A percentile compares a stretch with the other conserved stretches of the same genome.
These are phyloP conservation scores for Pyrenophora tritici-repentis DNA, from an alignment of 2,329 filamentous ascomycete species.

Conservation along the genomic window DNA sequence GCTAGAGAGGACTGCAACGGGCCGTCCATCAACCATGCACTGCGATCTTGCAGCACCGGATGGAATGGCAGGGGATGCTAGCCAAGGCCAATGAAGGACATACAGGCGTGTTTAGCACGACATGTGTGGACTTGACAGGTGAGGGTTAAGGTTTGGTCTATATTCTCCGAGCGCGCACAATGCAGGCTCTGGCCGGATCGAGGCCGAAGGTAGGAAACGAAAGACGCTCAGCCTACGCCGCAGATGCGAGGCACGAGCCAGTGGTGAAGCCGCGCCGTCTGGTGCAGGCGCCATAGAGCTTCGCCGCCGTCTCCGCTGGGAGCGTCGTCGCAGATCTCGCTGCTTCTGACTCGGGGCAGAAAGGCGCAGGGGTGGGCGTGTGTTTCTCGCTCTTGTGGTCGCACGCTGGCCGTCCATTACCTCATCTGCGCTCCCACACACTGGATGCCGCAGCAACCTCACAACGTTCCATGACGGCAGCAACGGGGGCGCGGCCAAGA, in stretches of 20 bases:
- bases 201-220: slow-evolving; percentile 32
- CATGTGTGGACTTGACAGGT: slow-evolving; percentile 44
- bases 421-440: slow-evolving; percentile 31
- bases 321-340: slow-evolving; percentile 35
- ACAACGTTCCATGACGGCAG: slow-evolving; percentile 36
- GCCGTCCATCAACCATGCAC: slow-evolving; percentile 45
- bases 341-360: slow-evolving; percentile 43
- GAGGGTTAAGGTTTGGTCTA: slow-evolving; percentile 44
- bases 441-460: slow-evolving; percentile 37
- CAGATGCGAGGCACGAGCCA: slow-evolving; percentile 45
- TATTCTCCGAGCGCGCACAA: slow-evolving; percentile 46
- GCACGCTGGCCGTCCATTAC: slow-evolving; percentile 24
- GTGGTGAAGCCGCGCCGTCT: slow-evolving; percentile 38
- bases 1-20: slow-evolving; percentile 48
- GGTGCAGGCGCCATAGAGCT: slow-evolving; percentile 34
- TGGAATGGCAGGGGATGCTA: slow-evolving; percentile 34
- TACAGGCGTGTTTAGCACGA: slow-evolving; percentile 37
- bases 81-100: slow-evolving; percentile 33
- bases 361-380: slow-evolving; percentile 31
- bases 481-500: slow-evolving; percentile 25
- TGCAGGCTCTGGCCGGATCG: slow-evolving; percentile 29
- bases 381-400: slow-evolving; percentile 34
- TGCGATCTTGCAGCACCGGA: slow-evolving; percentile 37
- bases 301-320: slow-evolving; percentile 35
- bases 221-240: slow-evolving; percentile 34